A percentile compares a stretch with the other conserved stretches of the same genome.
phyloP scores from a whole-genome alignment of 495 filamentous ascomycete species.

The Neurospora hispaniola region DNA sequence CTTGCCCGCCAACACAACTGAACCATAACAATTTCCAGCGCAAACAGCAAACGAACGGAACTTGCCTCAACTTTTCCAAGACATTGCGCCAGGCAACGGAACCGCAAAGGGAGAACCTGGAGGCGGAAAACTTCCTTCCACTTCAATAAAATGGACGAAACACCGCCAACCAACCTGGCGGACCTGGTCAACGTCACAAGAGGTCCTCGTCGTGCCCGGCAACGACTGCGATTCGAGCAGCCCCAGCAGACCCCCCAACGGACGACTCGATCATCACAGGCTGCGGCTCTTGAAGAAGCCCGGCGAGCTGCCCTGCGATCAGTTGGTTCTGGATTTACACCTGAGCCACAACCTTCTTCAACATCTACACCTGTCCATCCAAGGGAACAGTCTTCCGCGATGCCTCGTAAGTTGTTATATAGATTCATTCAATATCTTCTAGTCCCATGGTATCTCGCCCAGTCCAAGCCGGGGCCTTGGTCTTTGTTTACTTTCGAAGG shows the following conservation, averaged over 20 bases:
- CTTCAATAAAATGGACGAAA: not conserved
- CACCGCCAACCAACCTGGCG: not conserved
- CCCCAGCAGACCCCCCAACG: not conserved
- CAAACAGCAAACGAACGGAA: not conserved
- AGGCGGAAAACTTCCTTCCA: not conserved
- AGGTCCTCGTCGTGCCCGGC: slow-evolving; percentile 10
- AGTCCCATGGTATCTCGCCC: not conserved
- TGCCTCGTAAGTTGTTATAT: not conserved
- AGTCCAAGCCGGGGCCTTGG: not conserved
- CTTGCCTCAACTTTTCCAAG: not conserved
- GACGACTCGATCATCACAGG: not conserved
- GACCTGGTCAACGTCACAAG: slow-evolving; percentile 2
- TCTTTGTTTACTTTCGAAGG: not conserved
- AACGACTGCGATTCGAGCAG: not conserved
- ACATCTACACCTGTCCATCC: not conserved
- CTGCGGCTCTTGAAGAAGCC: not conserved
- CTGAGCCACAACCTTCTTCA: not conserved
- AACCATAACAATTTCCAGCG: not conserved
- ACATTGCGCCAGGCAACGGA: not conserved
- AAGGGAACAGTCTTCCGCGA: not conserved
- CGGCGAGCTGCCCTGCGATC: not conserved
- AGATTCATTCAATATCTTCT: not conserved
- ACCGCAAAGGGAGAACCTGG: not conserved
- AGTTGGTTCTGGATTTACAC: not conserved
- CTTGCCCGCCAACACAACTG: not conserved